Evolutionary conservation across 1,284 basidiomycete genomes (phyloP).

Genomic region (Amylostereum chailletii): DNA sequence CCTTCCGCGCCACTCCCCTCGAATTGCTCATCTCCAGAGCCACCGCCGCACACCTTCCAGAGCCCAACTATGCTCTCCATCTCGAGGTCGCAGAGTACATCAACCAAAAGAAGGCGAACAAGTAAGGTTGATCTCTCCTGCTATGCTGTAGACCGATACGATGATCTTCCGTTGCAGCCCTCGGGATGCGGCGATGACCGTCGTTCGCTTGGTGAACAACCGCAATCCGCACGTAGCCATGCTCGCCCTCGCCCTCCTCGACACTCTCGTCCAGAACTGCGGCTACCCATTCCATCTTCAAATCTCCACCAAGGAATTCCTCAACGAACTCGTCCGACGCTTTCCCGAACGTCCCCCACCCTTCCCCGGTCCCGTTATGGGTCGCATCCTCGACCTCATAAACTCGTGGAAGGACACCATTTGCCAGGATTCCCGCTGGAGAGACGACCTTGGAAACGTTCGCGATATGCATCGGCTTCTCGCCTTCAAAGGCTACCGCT

Average conservation of each 20-base stretch:
- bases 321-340: conserved; percentile 95
- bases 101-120: conserved; percentile 95
- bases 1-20: conserved; percentile 48
- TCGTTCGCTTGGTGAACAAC: conserved; percentile 80
- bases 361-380: conserved; percentile 92
- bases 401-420: conserved; percentile 95
- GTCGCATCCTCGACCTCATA: conserved; percentile 88
- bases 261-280: conserved; percentile 91
- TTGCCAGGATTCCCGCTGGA: conserved; percentile 85
- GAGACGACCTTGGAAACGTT: conserved; percentile 95
- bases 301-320: conserved; percentile 97
- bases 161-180: conserved; percentile 39
- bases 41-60: conserved; percentile 80
- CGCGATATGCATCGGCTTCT: conserved; percentile 96
- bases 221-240: conserved; percentile 86
- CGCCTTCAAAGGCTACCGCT: conserved; percentile 94
- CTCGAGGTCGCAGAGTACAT: conserved; percentile 92
- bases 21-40: conserved; percentile 73
- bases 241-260: conserved; percentile 77
- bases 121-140: conserved; percentile 38
- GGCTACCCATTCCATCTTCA: conserved; percentile 97
- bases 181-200: conserved; percentile 81
- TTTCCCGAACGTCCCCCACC: conserved; percentile 97
- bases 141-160: conserved; percentile 2
- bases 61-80: conserved; percentile 89